A percentile compares a stretch with the other conserved stretches of the same genome.
phyloP scores from a whole-genome alignment of 345 rosid genomes.

The Mallotus nudiflorus region DNA sequence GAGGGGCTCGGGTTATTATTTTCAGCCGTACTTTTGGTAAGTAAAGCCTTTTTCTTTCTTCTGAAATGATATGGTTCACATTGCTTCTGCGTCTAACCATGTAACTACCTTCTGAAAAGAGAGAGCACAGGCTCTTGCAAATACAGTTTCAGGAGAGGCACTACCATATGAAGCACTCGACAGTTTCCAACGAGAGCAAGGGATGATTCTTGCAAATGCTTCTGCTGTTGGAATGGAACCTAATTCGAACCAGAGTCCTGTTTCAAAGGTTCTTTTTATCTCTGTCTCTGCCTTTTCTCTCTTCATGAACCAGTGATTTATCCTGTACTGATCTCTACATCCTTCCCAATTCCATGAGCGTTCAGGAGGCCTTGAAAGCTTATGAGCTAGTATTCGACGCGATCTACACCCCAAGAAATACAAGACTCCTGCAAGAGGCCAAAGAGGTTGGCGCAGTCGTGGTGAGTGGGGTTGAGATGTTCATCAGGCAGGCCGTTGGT shows the following conservation, averaged over 20 bases:
- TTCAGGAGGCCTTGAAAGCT: constrained; percentile 41
- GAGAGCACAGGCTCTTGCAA: constrained; percentile 60
- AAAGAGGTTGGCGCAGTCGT: constrained; percentile 53
- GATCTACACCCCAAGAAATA: constrained; percentile 57
- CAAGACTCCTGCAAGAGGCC: constrained; percentile 54
- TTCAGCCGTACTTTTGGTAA: constrained; percentile 58
- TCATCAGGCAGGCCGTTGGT: constrained; percentile 59
- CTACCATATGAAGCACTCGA: constrained; percentile 28
- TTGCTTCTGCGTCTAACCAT: background rate
- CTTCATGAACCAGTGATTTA: background rate
- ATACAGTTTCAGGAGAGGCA: constrained; percentile 52
- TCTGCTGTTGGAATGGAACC: constrained; percentile 67
- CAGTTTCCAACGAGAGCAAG: constrained; percentile 48
- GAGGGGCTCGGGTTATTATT: constrained; percentile 52
- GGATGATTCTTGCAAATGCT: constrained; percentile 62
- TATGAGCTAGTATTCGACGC: constrained; percentile 57
- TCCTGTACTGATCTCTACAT: background rate
- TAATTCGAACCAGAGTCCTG: constrained; percentile 44
- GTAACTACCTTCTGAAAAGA: constrained; percentile 26
- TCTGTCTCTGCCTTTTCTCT: background rate
- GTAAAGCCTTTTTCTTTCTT: background rate
- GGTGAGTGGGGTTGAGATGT: constrained; percentile 66
- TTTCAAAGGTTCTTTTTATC: constrained; percentile 48
- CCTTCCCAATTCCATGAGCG: background rate
- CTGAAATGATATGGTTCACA: background rate